phyloP scores from a whole-genome alignment of 169 alveolate species.

The Eimeria zaria region DNA sequence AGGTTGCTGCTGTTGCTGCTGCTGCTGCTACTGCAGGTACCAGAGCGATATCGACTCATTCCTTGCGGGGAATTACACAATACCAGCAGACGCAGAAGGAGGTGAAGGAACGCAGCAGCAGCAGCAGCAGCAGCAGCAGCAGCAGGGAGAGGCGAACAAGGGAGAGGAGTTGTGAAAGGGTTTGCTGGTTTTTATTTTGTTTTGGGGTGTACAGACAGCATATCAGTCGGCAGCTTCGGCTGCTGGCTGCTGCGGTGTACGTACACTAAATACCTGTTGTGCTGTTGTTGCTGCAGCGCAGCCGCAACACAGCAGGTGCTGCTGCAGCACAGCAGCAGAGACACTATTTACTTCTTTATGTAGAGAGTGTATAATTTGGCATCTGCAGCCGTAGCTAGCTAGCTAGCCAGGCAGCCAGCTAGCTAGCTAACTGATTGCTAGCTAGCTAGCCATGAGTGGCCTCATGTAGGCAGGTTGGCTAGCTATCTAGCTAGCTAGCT shows the following conservation, averaged over 20 bases:
- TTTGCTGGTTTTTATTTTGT: background rate
- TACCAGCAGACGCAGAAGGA: slow-evolving; percentile 1
- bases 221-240: background rate
- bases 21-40: slow-evolving; percentile 36
- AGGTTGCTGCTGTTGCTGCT: slow-evolving; percentile 24
- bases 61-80: slow-evolving; percentile 57
- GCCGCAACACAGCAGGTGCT: slow-evolving; percentile 10
- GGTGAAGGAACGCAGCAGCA: background rate
- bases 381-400: too few relatives aligned
- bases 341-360: background rate
- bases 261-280: background rate
- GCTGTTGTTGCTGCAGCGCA: slow-evolving; percentile 32
- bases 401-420: background rate
- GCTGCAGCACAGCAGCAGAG: slow-evolving; percentile 11
- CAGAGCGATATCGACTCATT: slow-evolving; percentile 58
- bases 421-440: background rate
- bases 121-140: slow-evolving; percentile 35
- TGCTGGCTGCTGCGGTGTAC: background rate
- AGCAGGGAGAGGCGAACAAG: background rate
- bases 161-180: background rate
- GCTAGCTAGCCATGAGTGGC: background rate
- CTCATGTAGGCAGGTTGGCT: too few relatives aligned
- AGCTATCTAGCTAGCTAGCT: too few relatives aligned
- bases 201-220: background rate
- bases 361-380: too few relatives aligned